Base-by-base conservation (phyloP, 371 early-diverging fungal species). In the Circinella minor region DNA sequence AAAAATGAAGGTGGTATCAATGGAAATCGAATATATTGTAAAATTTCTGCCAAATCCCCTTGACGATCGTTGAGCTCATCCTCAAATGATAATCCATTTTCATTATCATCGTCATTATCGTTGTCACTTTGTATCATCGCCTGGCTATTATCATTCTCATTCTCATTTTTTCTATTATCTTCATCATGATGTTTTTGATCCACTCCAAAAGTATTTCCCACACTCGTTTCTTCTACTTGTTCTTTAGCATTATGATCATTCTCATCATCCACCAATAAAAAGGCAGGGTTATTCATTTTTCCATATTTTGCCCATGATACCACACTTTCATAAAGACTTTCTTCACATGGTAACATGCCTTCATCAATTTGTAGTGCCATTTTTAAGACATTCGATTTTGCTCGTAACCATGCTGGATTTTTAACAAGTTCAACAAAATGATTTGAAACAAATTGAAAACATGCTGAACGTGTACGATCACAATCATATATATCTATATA, bases 11-110 rank as follows among this genome's bases (percentile, higher is more conserved):
- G 81, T 59, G 76, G 70, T 79, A 88, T 88, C 70, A 88, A 71
- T 0, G 89, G 89, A 55, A 88, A 88, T 34, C 87, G 73, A 46
- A 88, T 80, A 55, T 81, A 82, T 34, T 81, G 84, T 7, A 88
- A 67, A 37, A 88, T 73, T 4, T 47, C 65, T 15, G 69, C 71
- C 20, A 76, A 37, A 46, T 73, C 68, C 36, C 36, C 36, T 3
- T 38, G 51, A 3, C 66, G 51, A 36, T 66, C 66, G 13, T 55
- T 27, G 8, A 34, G 15, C 11, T 59, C n/a, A 43, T 46, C 57
- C 8, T 9, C 43, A 55, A 47, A 9, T 4, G 15, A 34, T n/a
- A 17, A 15, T 15, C 37, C 37, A 3, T 61, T 14, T 0, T 47
- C 36, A 13, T 27, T 36, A 3, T 34, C 39, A 37, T 55, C 67